Base-by-base conservation (phyloP, 2,329 filamentous ascomycete species). In the Ophiosphaerella herpotricha region DNA sequence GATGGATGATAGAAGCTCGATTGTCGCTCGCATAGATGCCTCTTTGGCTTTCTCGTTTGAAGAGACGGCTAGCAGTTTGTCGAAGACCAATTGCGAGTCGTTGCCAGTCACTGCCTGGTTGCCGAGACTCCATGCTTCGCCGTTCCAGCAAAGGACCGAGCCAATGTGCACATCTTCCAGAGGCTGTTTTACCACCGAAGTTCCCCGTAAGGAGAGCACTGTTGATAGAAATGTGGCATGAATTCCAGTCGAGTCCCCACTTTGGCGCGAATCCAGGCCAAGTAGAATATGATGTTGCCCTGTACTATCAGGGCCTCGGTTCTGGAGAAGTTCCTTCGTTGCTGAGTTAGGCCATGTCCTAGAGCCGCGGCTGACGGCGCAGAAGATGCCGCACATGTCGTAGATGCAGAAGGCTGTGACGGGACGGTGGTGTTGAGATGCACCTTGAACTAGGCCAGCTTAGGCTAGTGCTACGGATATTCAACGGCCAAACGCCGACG, bases 111-210 rank as follows among this genome's bases (percentile, higher is more conserved):
- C 78, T 1, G 71, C 63, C 8, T 80, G 62, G 31, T 80, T 80
- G 7, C 74, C 75, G 42, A 96, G 80, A 49, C 82, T 87, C 94
- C 94, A 99, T 1, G 91, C 93, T 71, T 99, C 94, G 37, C 94
- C 94, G 67, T 99, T 99, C 94, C 94, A 99, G 80, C 93, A 97
- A 2, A 99, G 79, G 1, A 90, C 78, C 1, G 87, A 90, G 4
- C 80, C 79, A 0, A 80, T 81, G 0, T 61, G 55, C 2, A 67
- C 33, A 57, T 88, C 82, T 36, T 81, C 72, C 4, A 96, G 81
- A 2, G 94, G 94, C 71, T 97, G 94, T 31, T 75, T 70, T 6
- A 86, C 84, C 42, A 94, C 68, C 54, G 83, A 78, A 42, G 85
- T 82, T 23, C 93, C 93, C 61, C 94, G 85, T n/a, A 99, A 78